Conservation (phyloP, 2,329 filamentous ascomycete genomes). For the Alternaria arbusti region DNA sequence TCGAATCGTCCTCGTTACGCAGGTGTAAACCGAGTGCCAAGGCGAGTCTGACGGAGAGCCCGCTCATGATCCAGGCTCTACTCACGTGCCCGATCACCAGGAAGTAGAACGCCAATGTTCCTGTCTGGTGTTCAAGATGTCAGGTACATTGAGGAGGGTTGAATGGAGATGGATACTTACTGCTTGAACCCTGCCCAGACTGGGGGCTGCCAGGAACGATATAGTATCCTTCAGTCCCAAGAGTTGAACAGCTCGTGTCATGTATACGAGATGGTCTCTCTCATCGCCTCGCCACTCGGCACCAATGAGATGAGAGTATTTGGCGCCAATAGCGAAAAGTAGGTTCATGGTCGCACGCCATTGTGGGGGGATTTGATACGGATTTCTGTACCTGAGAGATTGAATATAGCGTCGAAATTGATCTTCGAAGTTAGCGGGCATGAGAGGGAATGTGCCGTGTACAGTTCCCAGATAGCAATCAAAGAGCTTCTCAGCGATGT, state of each 20-base stretch:
- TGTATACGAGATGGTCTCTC: conserved; percentile 49
- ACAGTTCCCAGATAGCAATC: conserved; percentile 47
- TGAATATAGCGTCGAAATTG: conserved; percentile 26
- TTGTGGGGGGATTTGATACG: conserved; percentile 14
- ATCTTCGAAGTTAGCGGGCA: conserved; percentile 28
- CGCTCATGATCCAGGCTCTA: conserved; percentile 46
- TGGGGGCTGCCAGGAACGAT: conserved; percentile 36
- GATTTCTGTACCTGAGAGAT: conserved; percentile 4
- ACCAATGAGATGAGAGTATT: conserved; percentile 43
- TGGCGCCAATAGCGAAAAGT: conserved; percentile 52
- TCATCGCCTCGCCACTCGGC: conserved; percentile 36
- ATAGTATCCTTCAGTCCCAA: conserved; percentile 26
- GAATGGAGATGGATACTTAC: conserved; percentile 29
- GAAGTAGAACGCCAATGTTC: conserved; percentile 35
- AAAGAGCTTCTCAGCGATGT: conserved; percentile 42
- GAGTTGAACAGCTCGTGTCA: conserved; percentile 39
- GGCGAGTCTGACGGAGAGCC: conserved; percentile 47
- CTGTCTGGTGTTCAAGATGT: conserved; percentile 17
- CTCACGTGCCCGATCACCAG: conserved; percentile 35
- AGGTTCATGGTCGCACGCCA: conserved; percentile 51
- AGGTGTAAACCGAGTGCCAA: conserved; percentile 49
- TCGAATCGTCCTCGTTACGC: conserved; percentile 40
- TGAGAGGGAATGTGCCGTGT: conserved; percentile 42
- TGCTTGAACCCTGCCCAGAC: conserved; percentile 48
- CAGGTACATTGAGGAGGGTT: neutral